A percentile compares a stretch with the other conserved stretches of the same genome.
Evolutionary conservation across 345 rosid genomes (phyloP).

Genomic region (Combretum micranthum): DNA sequence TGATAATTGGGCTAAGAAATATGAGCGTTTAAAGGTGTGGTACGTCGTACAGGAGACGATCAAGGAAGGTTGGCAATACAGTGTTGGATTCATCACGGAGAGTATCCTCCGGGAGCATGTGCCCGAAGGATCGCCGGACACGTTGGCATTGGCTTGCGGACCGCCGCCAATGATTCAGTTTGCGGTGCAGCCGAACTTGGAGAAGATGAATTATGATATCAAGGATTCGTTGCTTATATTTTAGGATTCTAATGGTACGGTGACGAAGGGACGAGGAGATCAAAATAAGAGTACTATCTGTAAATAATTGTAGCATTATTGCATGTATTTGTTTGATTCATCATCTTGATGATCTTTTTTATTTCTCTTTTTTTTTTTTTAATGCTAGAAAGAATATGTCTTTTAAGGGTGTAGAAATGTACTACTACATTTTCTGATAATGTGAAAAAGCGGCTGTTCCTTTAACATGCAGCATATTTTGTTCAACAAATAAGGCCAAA

Average conservation of each 20-base stretch:
- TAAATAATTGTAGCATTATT: too few species aligned
- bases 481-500: too few species aligned
- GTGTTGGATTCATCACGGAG: conserved; percentile 66
- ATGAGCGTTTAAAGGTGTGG: conserved; percentile 74
- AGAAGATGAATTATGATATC: conserved; percentile 74
- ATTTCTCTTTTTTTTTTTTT: too few species aligned
- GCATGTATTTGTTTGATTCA: too few species aligned
- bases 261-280: too few species aligned
- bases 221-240: conserved; percentile 66
- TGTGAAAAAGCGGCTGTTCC: too few species aligned
- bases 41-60: conserved; percentile 54
- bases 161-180: conserved; percentile 98
- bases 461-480: too few species aligned
- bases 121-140: conserved; percentile 48
- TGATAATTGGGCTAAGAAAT: conserved; percentile 64
- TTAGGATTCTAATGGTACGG: conserved; percentile 10
- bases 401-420: too few species aligned
- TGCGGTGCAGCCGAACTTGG: conserved; percentile 84
- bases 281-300: too few species aligned
- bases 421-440: too few species aligned
- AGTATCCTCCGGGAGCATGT: conserved; percentile 55
- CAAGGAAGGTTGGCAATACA: conserved; percentile 74
- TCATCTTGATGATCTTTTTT: too few species aligned
- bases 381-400: too few species aligned
- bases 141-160: conserved; percentile 77